phyloP scores from a whole-genome alignment of 345 rosid species.

The Gossypium anomalum region DNA sequence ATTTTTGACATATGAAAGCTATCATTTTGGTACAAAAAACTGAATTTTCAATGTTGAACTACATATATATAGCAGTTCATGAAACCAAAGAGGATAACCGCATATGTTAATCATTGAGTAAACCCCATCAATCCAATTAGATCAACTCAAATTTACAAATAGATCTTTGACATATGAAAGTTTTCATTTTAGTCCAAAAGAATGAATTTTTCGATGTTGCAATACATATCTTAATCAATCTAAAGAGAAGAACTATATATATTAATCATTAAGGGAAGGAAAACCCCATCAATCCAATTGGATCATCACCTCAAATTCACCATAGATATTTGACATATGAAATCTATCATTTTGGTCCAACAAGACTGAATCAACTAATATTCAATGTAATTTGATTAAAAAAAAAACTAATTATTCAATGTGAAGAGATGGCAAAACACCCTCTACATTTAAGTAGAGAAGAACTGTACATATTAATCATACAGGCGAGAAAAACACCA shows the following conservation, averaged over 20 bases:
- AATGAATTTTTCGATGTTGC: not conserved
- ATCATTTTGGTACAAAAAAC: conserved; percentile 11
- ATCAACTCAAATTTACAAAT: conserved; percentile 5
- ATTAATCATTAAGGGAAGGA: conserved; percentile 1
- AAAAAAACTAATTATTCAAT: not conserved
- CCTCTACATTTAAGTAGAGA: not conserved
- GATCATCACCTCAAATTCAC: not conserved
- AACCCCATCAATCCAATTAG: conserved; percentile 17
- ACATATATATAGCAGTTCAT: not conserved
- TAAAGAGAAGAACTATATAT: not conserved
- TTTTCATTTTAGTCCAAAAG: conserved; percentile 2
- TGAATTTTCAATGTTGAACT: not conserved
- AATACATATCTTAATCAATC: not conserved
- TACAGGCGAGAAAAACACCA: not conserved
- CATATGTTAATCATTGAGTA: not conserved
- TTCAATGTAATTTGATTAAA: not conserved
- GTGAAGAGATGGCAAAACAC: not conserved
- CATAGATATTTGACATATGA: not conserved
- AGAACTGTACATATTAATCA: no score
- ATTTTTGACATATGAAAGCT: conserved; percentile 3
- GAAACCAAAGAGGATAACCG: not conserved
- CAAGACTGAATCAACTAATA: not conserved
- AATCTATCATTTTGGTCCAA: not conserved
- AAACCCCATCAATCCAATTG: conserved; percentile 18
- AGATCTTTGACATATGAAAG: conserved; percentile 7